These are phyloP conservation scores for peach (Prunus persica) DNA, from an alignment of 306 rosid species.

Conservation along the genomic window Prunus_persica_NCBIv2 NC_034009.1:11035001-11035500, in stretches of 20 bases:
- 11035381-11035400: accelerated
- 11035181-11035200: conserved; percentile 27
- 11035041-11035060: not conserved
- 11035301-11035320: not conserved
- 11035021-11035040: not conserved
- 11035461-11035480: no score
- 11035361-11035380: no score
- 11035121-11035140: not conserved
- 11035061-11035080: not conserved
- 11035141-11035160: not conserved
- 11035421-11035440: no score
- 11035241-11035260: conserved; percentile 23
- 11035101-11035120: not conserved
- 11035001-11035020: conserved; percentile 15
- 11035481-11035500: no score
- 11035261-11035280: conserved; percentile 49
- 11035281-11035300: conserved; percentile 20
- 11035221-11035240: conserved; percentile 32
- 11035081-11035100: not conserved
- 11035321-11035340: not conserved
- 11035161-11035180: conserved; percentile 18
- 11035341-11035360: no score
- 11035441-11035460: no score
- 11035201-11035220: conserved; percentile 16
- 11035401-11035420: no score